Base-by-base conservation (phyloP, 371 early-diverging fungal species). In the Mortierella sp. region DNA sequence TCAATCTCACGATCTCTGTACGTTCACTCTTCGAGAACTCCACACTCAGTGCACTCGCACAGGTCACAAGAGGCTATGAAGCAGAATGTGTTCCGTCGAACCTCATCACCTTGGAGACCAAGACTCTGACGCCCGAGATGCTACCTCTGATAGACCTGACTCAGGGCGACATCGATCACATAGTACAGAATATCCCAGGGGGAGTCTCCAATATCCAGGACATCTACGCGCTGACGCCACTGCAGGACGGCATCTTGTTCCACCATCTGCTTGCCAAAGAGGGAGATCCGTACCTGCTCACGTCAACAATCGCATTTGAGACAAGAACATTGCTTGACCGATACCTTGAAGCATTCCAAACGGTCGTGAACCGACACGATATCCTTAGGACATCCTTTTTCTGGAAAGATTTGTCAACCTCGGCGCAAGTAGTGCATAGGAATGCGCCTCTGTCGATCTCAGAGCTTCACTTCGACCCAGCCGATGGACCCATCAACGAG, bases 221-320 rank as follows among this genome's bases (percentile, higher is more conserved):
- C 41, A 62, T 62, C 31, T 62, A 62, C 27, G 24, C 39, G 5
- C 21, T 62, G 53, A 41, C 62, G 1, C 46, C 62, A 1, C n/a
- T 62, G 27, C 62, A 62, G 34, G 62, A 62, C n/a, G 62, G 62
- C 15, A 51, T 53, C 47, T 32, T 62, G 26, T 62, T 62, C 32
- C 62, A 62, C 34, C 46, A 53, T 24, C 23, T 62, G 46, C 27
- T 53, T 5, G 24, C 54, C n/a, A 19, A 12, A 4, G 42, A 47
- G 8, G 62, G 52, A 26, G 62, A 62, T 21, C 54, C 62, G 0
- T 51, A 62, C 37, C 6, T 62, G 48, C n/a, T 32, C 6, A 37
- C 34, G 5, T 1, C 44, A 1, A 28, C 32, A 15, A 53, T 46
- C 7, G 46, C 47, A 0, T 62, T 62, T 23, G 44, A 47, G 24